phyloP scores from a whole-genome alignment of 768 basidiomycete species.

The Collybia sordida region DNA sequence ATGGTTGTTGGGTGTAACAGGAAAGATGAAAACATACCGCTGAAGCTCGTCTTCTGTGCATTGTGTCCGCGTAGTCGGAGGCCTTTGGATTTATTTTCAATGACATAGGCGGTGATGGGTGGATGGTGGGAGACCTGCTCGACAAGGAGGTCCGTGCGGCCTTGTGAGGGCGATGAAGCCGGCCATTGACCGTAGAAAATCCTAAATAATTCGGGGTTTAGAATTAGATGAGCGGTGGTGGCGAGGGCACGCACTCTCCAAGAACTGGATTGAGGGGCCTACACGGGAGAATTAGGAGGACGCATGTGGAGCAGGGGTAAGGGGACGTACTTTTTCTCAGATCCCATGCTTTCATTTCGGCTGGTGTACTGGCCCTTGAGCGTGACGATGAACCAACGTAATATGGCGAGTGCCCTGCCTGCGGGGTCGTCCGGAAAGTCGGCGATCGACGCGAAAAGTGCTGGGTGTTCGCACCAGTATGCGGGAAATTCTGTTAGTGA shows the following conservation, averaged over 20 bases:
- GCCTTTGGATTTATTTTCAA: slow-evolving; percentile 78
- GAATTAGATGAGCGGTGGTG: neutral
- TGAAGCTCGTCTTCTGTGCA: slow-evolving; percentile 95
- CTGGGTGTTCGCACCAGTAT: slow-evolving; percentile 96
- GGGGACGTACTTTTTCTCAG: slow-evolving; percentile 86
- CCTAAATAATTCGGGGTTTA: slow-evolving; percentile 31
- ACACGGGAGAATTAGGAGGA: slow-evolving; percentile 5
- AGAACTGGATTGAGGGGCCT: slow-evolving; percentile 96
- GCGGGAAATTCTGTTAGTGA: slow-evolving; percentile 94
- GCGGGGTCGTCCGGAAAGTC: slow-evolving; percentile 73
- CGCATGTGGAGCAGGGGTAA: neutral
- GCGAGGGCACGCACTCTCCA: slow-evolving; percentile 65
- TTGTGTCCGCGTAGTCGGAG: slow-evolving; percentile 81
- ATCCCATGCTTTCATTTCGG: slow-evolving; percentile 92
- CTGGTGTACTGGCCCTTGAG: slow-evolving; percentile 96
- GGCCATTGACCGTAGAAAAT: slow-evolving; percentile 93
- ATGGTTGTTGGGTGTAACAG: neutral
- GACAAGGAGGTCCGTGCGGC: slow-evolving; percentile 80
- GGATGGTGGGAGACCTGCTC: slow-evolving; percentile 98
- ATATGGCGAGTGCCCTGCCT: slow-evolving; percentile 67
- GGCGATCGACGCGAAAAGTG: slow-evolving; percentile 84
- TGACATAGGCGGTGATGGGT: slow-evolving; percentile 83
- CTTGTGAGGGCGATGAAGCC: slow-evolving; percentile 51
- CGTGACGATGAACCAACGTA: slow-evolving; percentile 96
- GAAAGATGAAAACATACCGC: slow-evolving; percentile 40